Evolutionary conservation across 495 filamentous ascomycete genomes (phyloP).

Genomic region (Hypoxylon subgilvum): DNA sequence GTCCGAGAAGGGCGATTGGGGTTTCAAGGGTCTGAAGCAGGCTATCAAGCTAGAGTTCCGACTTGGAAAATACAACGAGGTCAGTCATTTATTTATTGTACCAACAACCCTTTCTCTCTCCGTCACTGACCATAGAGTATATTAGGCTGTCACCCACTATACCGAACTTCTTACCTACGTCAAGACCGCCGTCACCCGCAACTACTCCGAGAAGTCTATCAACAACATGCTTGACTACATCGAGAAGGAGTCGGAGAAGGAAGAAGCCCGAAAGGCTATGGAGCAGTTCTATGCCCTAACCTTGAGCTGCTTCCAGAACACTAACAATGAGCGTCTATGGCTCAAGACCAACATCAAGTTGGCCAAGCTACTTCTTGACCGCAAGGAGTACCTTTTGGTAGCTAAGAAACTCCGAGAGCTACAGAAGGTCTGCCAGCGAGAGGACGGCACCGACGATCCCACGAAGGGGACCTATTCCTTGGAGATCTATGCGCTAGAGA

Average conservation of each 20-base stretch:
- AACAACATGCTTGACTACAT: slow-evolving; percentile 99
- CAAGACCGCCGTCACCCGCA: slow-evolving; percentile 93
- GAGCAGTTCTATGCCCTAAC: slow-evolving; percentile 95
- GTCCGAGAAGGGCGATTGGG: slow-evolving; percentile 92
- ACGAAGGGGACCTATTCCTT: slow-evolving; percentile 96
- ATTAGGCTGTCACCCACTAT: slow-evolving; percentile 92
- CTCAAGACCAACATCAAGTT: slow-evolving; percentile 98
- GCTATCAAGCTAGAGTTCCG: slow-evolving; percentile 97
- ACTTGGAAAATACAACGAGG: slow-evolving; percentile 81
- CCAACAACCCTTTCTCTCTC: not conserved
- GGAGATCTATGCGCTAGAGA: slow-evolving; percentile 95
- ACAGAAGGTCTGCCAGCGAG: slow-evolving; percentile 85
- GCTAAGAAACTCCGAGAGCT: slow-evolving; percentile 85
- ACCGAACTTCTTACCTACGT: slow-evolving; percentile 95
- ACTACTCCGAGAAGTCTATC: slow-evolving; percentile 98
- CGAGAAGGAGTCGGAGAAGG: slow-evolving; percentile 86
- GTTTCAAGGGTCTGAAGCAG: slow-evolving; percentile 97
- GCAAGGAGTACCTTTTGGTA: slow-evolving; percentile 83
- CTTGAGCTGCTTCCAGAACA: slow-evolving; percentile 91
- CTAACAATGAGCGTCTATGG: slow-evolving; percentile 97
- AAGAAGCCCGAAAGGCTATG: slow-evolving; percentile 81
- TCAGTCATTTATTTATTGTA: slow-evolving; percentile 53
- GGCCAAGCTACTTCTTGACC: slow-evolving; percentile 85
- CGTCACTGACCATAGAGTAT: slow-evolving; percentile 15
- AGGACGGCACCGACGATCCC: slow-evolving; percentile 89